Evolutionary conservation across 2,329 filamentous ascomycete genomes (phyloP).

Genomic region (Beauveria australis): DNA sequence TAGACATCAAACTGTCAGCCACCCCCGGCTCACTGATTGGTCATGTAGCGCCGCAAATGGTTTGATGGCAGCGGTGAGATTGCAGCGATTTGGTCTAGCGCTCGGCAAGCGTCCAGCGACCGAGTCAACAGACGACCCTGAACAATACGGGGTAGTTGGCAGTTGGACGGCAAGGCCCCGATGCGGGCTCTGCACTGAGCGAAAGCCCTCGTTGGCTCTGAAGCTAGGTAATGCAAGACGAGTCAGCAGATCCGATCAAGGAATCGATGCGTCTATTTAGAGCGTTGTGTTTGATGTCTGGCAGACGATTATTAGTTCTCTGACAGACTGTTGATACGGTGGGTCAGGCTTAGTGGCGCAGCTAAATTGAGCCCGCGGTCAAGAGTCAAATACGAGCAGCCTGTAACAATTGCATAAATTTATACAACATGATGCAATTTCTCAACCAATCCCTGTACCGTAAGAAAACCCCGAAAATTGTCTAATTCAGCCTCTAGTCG

Average conservation of each 20-base stretch:
- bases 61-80: no score
- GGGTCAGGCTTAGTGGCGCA: constrained; percentile 1
- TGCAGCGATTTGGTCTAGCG: no score
- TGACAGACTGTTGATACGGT: neutral
- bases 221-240: neutral
- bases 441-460: no score
- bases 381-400: neutral
- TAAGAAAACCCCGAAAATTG: no score
- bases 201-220: neutral
- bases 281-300: neutral
- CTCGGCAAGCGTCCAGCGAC: neutral
- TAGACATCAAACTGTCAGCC: no score
- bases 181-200: neutral
- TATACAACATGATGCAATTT: no score
- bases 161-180: neutral
- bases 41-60: neutral
- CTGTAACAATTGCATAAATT: neutral
- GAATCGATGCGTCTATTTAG: neutral
- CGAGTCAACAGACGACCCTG: no score
- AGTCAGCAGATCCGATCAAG: neutral
- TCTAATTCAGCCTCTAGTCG: neutral
- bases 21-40: neutral
- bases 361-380: neutral
- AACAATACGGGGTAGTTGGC: no score
- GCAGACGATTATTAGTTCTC: neutral